Base-by-base conservation (phyloP, 257 asterid species). In the Ophiorrhiza pumila region DNA sequence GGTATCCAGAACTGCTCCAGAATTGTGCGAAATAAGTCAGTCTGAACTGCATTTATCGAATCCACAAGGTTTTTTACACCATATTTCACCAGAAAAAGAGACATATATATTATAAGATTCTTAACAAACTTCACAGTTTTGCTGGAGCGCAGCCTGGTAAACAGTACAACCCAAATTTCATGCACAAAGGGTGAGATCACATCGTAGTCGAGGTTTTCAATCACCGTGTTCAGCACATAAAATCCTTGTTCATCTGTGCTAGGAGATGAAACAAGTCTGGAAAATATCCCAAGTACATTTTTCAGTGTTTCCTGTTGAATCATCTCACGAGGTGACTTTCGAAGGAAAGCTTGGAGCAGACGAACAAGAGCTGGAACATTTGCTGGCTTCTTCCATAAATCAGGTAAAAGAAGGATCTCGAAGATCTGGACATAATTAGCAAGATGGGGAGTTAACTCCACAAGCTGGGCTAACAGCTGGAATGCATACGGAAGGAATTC, bases 401-500 rank as follows among this genome's bases (percentile, higher is more conserved):
- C 97, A 6, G 93, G 97, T 61, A 78, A 77, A 59, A 94, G 91
- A 71, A 94, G 96, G 66, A 94, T 81, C 56, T 87, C 76, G 73
- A 94, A 94, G 32, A 94, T 89, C 73, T 85, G 89, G 90, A 85
- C 81, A 74, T 94, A 94, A 81, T 82, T 85, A 65, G 79, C 88
- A 1, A 96, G 96, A 22, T 84, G 76, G 35, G 90, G 94, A 70
- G 90, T 91, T 79, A 86, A 83, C 79, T 90, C 99, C 83, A 94
- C 97, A 58, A 94, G 97, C 91, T 86, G 97, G 63, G 97, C 95
- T 70, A 94, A 89, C 66, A 94, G 88, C 80, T 94, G 96, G 82
- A 91, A 94, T 63, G 96, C 93, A 68, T 94, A 90, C 66, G 99
- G 97, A 79, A 88, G 88, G 84, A 91, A 94, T 82, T 94, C 99